Conservation (phyloP, 2,329 filamentous ascomycete genomes). For the Pyricularia pennisetigena region DNA sequence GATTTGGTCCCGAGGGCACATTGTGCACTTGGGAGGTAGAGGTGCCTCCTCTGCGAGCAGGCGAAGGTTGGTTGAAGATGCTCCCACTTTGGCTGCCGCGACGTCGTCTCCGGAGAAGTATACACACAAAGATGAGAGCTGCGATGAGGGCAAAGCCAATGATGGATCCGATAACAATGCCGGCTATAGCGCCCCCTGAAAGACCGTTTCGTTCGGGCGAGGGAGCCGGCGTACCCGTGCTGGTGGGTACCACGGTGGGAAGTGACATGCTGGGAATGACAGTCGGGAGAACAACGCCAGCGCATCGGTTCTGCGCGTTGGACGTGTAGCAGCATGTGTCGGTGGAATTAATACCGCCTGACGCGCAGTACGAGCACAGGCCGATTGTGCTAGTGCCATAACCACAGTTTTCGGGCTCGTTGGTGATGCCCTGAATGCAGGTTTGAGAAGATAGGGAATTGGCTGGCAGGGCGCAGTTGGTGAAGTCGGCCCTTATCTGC, state of each 20-base stretch:
- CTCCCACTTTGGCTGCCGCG: slow-evolving; percentile 55
- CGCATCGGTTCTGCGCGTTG: slow-evolving; percentile 62
- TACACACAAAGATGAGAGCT: slow-evolving; percentile 58
- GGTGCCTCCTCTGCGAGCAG: slow-evolving; percentile 37
- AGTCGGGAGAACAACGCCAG: slow-evolving; percentile 66
- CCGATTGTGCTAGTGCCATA: slow-evolving; percentile 63
- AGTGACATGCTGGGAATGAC: slow-evolving; percentile 61
- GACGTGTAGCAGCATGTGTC: slow-evolving; percentile 91
- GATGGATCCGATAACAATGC: slow-evolving; percentile 76
- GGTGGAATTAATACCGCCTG: slow-evolving; percentile 80
- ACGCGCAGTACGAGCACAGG: slow-evolving; percentile 77
- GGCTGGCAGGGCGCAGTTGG: slow-evolving; percentile 76
- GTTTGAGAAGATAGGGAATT: slow-evolving; percentile 60
- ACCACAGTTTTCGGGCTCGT: slow-evolving; percentile 83
- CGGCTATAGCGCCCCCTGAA: slow-evolving; percentile 82
- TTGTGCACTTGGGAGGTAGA: slow-evolving; percentile 23
- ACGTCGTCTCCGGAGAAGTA: slow-evolving; percentile 42
- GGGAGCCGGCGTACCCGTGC: slow-evolving; percentile 14
- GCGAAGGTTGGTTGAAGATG: slow-evolving; percentile 85
- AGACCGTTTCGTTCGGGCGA: slow-evolving; percentile 32
- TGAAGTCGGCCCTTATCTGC: slow-evolving; percentile 86
- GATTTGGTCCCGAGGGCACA: slow-evolving; percentile 25
- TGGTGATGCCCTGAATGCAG: slow-evolving; percentile 68
- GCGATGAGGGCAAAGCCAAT: slow-evolving; percentile 61
- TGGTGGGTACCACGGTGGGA: slow-evolving; percentile 32